Base-by-base conservation (phyloP, 495 filamentous ascomycete species). In the Annulohypoxylon bovei region DNA sequence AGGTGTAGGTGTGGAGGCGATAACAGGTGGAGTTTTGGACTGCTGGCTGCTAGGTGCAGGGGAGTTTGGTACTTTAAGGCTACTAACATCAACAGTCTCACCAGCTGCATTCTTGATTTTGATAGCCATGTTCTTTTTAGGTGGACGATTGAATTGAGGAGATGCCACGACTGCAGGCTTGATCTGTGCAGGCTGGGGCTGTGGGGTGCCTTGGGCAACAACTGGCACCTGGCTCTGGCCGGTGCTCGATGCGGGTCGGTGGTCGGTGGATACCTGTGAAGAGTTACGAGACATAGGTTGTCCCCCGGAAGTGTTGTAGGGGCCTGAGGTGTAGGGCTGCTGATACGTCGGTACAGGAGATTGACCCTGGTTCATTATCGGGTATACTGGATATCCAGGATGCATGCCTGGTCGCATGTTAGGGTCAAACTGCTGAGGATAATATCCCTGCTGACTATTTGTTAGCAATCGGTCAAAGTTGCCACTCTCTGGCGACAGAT, bases 271-370 rank as follows among this genome's bases (percentile, higher is more conserved):
- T 37, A 94, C 82, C 76, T 95, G 91, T 6, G 94, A 97, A 3
- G 92, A 87, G 52, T 88, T 91, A 72, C 94, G 91, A 6, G 93
- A 95, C 88, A 97, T 92, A 8, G 89, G 82, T 20, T 88, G 86
- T 14, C 88, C 81, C 76, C 87, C 84, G 47, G 82, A 81, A 72
- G 83, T 76, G 65, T 81, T 82, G 70, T 89, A 89, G 25, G 82
- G 81, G 68, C 81, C 70, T 47, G 83, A 79, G 58, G 74, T 72
- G 73, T 84, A 90, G 74, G 85, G 66, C 64, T 83, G 78, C 71
- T 85, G 82, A 80, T 82, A 82, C 62, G 82, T 23, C 54, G 83
- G 72, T 57, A 80, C 63, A 79, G 87, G 40, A 65, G 83, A 78
- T 74, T 78, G 77, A 16, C 82, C 68, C 81, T 86, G 22, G 88